Percentiles rank a stretch among this genome's conserved stretches.
These are phyloP conservation scores for Penicillium canariense DNA, from an alignment of 495 filamentous ascomycete genomes.

Conservation along the genomic window DNA sequence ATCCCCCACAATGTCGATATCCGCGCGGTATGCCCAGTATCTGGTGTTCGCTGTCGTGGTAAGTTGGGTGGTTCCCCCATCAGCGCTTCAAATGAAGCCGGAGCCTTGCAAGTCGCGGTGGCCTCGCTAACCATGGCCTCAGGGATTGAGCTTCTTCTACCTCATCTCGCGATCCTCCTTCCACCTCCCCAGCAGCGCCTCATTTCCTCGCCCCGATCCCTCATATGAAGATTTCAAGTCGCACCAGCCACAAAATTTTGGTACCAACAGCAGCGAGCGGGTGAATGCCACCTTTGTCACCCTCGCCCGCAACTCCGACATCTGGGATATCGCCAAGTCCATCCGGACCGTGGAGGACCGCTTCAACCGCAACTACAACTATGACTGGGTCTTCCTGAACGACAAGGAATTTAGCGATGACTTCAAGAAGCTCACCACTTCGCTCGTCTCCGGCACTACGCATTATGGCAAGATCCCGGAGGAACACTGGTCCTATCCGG, in stretches of 20 bases:
- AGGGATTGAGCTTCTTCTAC: conserved; percentile 75
- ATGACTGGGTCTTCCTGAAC: conserved; percentile 99
- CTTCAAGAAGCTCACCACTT: conserved; percentile 88
- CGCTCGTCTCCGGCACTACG: conserved; percentile 85
- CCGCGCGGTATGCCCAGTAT: conserved; percentile 77
- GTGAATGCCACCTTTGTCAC: conserved; percentile 98
- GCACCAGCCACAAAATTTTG: conserved; percentile 34
- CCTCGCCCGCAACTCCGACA: conserved; percentile 83
- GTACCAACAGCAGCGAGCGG: conserved; percentile 57
- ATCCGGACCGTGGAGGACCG: conserved; percentile 96
- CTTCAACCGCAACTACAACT: conserved; percentile 94
- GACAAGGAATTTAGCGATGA: conserved; percentile 87
- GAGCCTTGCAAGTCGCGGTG: not conserved
- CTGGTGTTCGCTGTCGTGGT: conserved; percentile 86
- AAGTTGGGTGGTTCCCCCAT: conserved; percentile 31
- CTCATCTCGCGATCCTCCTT: conserved; percentile 74
- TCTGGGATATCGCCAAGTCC: conserved; percentile 94
- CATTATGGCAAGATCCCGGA: conserved; percentile 81
- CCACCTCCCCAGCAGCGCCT: conserved; percentile 35
- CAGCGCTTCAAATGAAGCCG: not conserved
- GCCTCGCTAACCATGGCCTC: not conserved
- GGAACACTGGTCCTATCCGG: conserved; percentile 89
- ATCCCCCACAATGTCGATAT: conserved; percentile 58
- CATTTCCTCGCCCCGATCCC: conserved; percentile 20
- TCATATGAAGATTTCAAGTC: conserved; percentile 31